Percentiles rank a stretch among this genome's conserved stretches.
Evolutionary conservation across 169 alveolate species (phyloP).

Genomic region (Pseudocohnilembus persalinus): DNA sequence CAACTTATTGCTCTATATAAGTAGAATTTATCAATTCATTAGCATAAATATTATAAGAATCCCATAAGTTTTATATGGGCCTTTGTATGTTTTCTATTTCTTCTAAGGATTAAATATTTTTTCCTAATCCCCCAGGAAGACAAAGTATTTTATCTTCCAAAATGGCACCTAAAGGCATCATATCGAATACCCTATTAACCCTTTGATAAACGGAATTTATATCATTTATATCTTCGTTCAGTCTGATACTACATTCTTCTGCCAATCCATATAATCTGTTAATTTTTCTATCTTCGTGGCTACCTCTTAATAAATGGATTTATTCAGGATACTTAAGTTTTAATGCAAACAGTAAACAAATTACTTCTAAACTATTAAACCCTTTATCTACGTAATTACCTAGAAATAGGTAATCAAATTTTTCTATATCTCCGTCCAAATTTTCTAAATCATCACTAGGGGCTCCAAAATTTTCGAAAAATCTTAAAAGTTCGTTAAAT

Average conservation of each 20-base stretch:
- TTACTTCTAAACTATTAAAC: slow-evolving; percentile 59
- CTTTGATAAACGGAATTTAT: slow-evolving; percentile 92
- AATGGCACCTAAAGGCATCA: slow-evolving; percentile 98
- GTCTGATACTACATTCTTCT: slow-evolving; percentile 64
- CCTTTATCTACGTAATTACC: slow-evolving; percentile 82
- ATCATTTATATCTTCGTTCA: slow-evolving; percentile 90
- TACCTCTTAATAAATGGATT: slow-evolving; percentile 74
- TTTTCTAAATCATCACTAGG: slow-evolving; percentile 48
- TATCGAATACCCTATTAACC: slow-evolving; percentile 96
- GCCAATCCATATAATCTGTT: slow-evolving; percentile 68
- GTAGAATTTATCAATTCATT: slow-evolving; percentile 27
- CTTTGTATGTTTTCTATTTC: slow-evolving; percentile 91
- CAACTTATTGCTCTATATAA: slow-evolving; percentile 31
- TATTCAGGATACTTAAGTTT: slow-evolving; percentile 76
- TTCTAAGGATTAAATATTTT: slow-evolving; percentile 84
- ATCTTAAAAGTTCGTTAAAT: slow-evolving; percentile 66
- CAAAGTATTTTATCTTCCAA: slow-evolving; percentile 97
- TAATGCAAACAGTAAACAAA: slow-evolving; percentile 67
- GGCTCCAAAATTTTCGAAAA: slow-evolving; percentile 65
- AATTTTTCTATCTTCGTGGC: slow-evolving; percentile 74
- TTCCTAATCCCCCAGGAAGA: slow-evolving; percentile 99
- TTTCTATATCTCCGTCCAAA: slow-evolving; percentile 65
- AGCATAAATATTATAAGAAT: slow-evolving; percentile 27
- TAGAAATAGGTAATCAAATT: slow-evolving; percentile 70
- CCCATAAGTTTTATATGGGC: slow-evolving; percentile 86